A percentile compares a stretch with the other conserved stretches of the same genome.
Evolutionary conservation across 768 basidiomycete genomes (phyloP).

Genomic region (Mycena latifolia): DNA sequence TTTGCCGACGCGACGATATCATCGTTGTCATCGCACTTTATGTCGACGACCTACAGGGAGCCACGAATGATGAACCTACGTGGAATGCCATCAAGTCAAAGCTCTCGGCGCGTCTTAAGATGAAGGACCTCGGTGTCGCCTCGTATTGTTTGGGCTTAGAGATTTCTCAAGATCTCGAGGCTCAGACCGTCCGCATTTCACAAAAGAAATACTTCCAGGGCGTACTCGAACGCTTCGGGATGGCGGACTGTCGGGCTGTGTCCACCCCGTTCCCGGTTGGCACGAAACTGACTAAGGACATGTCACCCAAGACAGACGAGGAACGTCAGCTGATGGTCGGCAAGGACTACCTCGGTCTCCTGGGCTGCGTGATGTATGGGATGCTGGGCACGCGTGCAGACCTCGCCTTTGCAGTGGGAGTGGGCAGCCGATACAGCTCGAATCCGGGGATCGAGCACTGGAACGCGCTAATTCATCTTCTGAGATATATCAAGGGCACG

Average conservation of each 20-base stretch:
- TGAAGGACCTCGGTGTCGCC: conserved; percentile 8
- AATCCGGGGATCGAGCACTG: conserved; percentile 6
- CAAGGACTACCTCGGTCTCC: neutral
- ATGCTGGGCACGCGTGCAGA: conserved; percentile 5
- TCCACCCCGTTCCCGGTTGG: conserved; percentile 7
- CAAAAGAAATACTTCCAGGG: conserved; percentile 6
- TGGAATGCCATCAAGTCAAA: neutral
- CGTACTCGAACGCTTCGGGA: conserved; percentile 1
- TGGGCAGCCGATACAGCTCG: neutral
- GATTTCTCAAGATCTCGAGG: neutral
- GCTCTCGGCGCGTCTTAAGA: conserved; percentile 5
- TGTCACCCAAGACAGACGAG: conserved; percentile 7
- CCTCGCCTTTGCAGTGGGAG: conserved; percentile 1
- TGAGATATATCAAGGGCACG: too few species aligned
- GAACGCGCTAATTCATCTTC: neutral
- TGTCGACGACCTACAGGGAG: neutral
- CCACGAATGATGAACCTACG: conserved; percentile 2
- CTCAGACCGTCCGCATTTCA: neutral
- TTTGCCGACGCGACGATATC: conserved; percentile 5
- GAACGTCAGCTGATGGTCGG: conserved; percentile 5
- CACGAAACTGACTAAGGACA: conserved; percentile 1
- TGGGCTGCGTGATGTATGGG: conserved; percentile 3
- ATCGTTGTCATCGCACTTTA: conserved; percentile 2
- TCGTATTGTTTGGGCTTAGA: conserved; percentile 3
- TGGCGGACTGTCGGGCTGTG: conserved; percentile 1